Base-by-base conservation (phyloP, 2,329 filamentous ascomycete species). In the Aspergillus glaucus region DNA sequence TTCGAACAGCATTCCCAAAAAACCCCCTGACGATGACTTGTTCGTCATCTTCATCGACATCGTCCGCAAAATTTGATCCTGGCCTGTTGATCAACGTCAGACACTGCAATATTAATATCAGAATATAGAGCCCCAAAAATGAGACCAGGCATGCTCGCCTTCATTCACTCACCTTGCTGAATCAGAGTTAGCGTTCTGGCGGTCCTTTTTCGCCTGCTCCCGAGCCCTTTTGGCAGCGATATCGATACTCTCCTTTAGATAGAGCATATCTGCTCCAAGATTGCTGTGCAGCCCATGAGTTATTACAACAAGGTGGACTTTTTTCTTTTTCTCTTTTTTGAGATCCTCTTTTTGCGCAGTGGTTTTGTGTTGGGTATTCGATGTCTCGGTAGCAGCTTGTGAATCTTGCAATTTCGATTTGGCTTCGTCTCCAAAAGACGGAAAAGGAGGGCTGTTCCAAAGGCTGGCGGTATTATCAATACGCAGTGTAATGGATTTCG, bases 271-370 rank as follows among this genome's bases (percentile, higher is more conserved):
- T 19, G 90, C 87, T 4, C 93, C 89, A 10, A 96, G 77, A 66
- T 98, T 98, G 69, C 92, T 95, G 68, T 98, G 93, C 54, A 98
- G 70, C 0, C 93, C 93, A 71, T 98, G 93, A 0, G 93, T 97
- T 44, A 98, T 72, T 30, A 98, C 78, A 21, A 98, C 93, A 39
- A 98, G 75, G 65, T 98, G 93, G 2, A 98, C 77, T 55, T 84
- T 86, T 54, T 71, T 77, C 40, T 68, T 63, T 55, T 84, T 86
- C 54, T 71, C 77, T 40, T 68, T 63, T 54, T 49, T 64, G 54
- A 46, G 62, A 12, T 59, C 50, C 4, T 59, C 55, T n/a, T 43
- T 53, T 17, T 48, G 45, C n/a, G 51, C 46, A 28, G 39, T 15
- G 43, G 50, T 24, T 37, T 45, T 19, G 24, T 34, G 15, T 30